Evolutionary conservation across 75 land plant species (phyloP).

Genomic region (Larix kaempferi): DNA sequence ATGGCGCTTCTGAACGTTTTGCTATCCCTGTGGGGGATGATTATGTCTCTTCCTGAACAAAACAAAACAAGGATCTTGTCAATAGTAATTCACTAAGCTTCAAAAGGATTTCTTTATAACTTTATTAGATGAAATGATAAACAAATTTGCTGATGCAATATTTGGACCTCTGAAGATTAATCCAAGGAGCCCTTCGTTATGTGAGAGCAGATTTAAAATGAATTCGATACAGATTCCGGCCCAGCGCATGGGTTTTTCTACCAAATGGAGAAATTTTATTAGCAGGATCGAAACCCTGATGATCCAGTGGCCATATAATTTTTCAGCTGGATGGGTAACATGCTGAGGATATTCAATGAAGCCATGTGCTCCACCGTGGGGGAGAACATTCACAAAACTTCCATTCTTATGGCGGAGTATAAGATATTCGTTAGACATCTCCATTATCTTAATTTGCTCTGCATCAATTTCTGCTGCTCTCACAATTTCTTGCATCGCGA

Average conservation of each 20-base stretch:
- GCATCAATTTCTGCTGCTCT: no score
- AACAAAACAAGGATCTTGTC: not conserved
- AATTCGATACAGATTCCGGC: not conserved
- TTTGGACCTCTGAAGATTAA: not conserved
- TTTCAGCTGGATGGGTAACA: no score
- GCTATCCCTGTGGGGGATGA: conserved; percentile 8
- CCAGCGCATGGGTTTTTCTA: not conserved
- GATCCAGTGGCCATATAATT: no score
- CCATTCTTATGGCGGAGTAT: no score
- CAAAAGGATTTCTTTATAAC: not conserved
- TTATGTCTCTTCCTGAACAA: not conserved
- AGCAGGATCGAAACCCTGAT: no score
- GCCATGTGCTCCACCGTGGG: no score
- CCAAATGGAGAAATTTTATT: not conserved
- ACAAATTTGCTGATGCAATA: not conserved
- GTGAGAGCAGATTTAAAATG: not conserved
- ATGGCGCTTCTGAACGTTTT: conserved; percentile 18
- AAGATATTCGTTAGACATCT: no score
- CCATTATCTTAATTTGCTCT: no score
- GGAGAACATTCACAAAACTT: no score
- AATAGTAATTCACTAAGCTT: not conserved
- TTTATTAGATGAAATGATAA: not conserved
- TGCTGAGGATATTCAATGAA: no score
- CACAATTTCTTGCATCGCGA: no score
- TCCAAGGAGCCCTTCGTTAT: not conserved